Conservation (phyloP, 2,329 filamentous ascomycete genomes). For the Venturia effusa region DNA sequence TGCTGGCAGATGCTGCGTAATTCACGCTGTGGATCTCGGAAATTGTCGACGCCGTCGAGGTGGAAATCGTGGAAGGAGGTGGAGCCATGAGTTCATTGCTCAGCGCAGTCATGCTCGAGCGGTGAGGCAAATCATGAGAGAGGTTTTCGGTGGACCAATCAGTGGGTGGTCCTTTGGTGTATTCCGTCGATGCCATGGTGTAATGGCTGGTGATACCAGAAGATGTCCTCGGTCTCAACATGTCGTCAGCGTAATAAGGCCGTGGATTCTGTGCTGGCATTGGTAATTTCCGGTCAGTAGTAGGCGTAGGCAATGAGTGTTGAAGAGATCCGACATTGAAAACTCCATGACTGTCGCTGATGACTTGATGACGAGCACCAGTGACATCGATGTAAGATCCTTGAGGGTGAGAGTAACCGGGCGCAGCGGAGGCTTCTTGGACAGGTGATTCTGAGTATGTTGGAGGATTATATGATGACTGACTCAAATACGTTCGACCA, state of each 20-base stretch:
- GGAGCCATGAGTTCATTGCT: not conserved
- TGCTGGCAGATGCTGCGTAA: not conserved
- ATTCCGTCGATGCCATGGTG: not conserved
- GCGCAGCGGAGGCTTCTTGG: not conserved
- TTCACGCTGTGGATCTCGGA: not conserved
- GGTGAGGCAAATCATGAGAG: not conserved
- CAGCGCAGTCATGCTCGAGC: not conserved
- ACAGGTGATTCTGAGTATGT: not conserved
- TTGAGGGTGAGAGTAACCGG: not conserved
- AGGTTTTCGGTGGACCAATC: not conserved
- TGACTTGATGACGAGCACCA: not conserved
- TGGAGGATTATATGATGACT: not conserved
- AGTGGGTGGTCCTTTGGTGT: not conserved
- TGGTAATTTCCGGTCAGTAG: not conserved
- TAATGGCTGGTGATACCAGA: conserved; percentile 1
- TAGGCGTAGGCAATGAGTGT: not conserved
- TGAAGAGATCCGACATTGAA: not conserved
- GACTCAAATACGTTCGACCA: not conserved
- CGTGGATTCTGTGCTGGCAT: not conserved
- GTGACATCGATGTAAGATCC: not conserved
- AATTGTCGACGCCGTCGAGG: not conserved
- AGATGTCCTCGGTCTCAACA: conserved; percentile 1
- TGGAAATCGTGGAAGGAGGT: not conserved
- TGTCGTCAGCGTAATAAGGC: not conserved
- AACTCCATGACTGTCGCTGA: not conserved